A percentile compares a stretch with the other conserved stretches of the same genome.
Conservation (phyloP, 192 early-diverging fungal species). For the Gigaspora rosea region DNA sequence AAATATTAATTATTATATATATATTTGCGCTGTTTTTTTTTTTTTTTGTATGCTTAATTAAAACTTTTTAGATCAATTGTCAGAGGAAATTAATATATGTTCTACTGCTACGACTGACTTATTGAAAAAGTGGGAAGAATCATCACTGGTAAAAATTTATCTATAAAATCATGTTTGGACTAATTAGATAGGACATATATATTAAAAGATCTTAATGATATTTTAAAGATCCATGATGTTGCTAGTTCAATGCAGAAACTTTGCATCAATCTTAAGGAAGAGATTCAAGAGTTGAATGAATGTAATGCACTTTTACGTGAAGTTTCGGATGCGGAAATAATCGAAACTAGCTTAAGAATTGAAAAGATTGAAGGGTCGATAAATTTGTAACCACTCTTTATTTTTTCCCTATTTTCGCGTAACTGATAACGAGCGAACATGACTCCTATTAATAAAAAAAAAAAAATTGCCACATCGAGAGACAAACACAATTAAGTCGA, state of each 20-base stretch:
- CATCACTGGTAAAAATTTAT: background rate
- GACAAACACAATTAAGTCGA: no score
- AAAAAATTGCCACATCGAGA: no score
- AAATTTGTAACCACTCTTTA: no score
- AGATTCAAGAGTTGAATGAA: conserved; percentile 23
- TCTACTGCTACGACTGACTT: background rate
- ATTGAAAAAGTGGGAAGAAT: background rate
- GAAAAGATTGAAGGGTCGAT: conserved; percentile 4
- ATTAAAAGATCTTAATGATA: no score
- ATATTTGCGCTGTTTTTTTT: no score
- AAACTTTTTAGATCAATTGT: background rate
- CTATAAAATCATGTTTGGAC: no score
- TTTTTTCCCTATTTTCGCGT: no score
- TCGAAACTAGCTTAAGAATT: conserved; percentile 28
- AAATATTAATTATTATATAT: no score
- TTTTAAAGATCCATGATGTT: conserved; percentile 10
- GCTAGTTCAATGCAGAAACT: conserved; percentile 3
- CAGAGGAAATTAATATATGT: conserved; percentile 15
- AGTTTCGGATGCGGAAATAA: conserved; percentile 26
- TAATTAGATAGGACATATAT: no score
- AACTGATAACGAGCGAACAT: no score
- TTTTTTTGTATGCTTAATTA: no score
- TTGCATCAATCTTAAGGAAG: conserved; percentile 20
- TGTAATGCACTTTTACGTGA: conserved; percentile 24
- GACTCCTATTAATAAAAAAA: no score